Evolutionary conservation across 352 stramenopile genomes (phyloP), one percentile per base, ranked within the genome.

Genomic region (Phytophthora vignae): DNA sequence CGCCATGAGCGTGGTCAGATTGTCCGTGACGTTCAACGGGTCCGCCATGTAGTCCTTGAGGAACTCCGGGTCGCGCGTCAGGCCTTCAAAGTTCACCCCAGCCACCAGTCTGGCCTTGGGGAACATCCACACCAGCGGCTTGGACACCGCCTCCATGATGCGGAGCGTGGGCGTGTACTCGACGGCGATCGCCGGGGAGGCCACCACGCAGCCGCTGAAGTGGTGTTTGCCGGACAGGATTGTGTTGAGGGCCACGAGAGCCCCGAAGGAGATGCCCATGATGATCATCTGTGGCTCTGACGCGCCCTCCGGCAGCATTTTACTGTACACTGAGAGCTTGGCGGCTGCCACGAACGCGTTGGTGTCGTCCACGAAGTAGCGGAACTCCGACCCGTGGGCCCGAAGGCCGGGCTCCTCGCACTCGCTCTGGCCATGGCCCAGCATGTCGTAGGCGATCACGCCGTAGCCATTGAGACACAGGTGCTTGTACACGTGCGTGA

Each of bases 241-340:
- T 9, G 80, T 88, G 69, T 91, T 79, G 1, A 90, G 52, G 27
- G 78, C 81, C n/a, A 92, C 81, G 25, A 93, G 80, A 36, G 69
- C 78, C 64, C 85, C 83, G 68, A 89, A 93, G 14, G 79, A 90
- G 62, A 91, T 91, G 56, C 84, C 84, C 79, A 90, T 88, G 50
- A 91, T 81, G 55, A 87, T 49, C 11, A 90, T 61, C 49, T 81
- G 77, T 29, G 73, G 73, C 27, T 70, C 44, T 0, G 57, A 42
- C 15, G 46, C 52, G 52, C 50, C 58, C 8, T 71, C 17, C 9
- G 68, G 69, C 9, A 89, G 54, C 74, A 87, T 77, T 21, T 75
- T 60, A 17, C 59, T 71, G 58, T 80, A 78, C 21, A 90, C 60
- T 0, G 60, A 54, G 21, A 66, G 46, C 61, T 88, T 88, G 44